Evolutionary conservation across 2,329 filamentous ascomycete genomes (phyloP).

Genomic region (Dactylonectria macrodidyma): DNA sequence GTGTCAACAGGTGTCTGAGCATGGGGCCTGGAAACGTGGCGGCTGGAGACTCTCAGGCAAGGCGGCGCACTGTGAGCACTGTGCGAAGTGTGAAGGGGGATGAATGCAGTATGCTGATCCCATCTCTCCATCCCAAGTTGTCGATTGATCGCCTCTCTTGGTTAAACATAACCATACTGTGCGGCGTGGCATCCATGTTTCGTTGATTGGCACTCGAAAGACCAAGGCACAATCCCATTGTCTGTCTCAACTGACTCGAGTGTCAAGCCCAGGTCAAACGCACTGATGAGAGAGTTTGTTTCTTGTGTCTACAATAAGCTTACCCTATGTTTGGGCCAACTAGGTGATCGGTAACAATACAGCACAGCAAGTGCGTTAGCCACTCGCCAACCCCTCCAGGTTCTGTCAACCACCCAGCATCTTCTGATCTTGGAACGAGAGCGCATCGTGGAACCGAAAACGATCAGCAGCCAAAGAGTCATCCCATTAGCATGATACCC

Average conservation of each 20-base stretch:
- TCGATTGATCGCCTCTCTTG: constrained; percentile 17
- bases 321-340: neutral
- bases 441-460: constrained; percentile 6
- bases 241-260: constrained; percentile 17
- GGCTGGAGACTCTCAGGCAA: constrained; percentile 35
- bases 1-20: constrained; percentile 41
- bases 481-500: constrained; percentile 29
- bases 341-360: constrained; percentile 13
- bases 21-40: constrained; percentile 48
- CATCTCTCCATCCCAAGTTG: constrained; percentile 11
- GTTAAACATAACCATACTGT: neutral
- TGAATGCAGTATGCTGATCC: constrained; percentile 13
- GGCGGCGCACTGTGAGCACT: constrained; percentile 38
- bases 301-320: neutral
- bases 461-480: constrained; percentile 16
- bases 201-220: constrained; percentile 12
- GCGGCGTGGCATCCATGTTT: neutral
- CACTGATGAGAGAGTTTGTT: constrained; percentile 9
- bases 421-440: neutral
- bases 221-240: neutral
- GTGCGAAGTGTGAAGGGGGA: constrained; percentile 5
- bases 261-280: constrained; percentile 21
- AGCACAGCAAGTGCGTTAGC: constrained; percentile 1
- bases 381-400: constrained; percentile 21
- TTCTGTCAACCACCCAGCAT: constrained; percentile 7